These are phyloP conservation scores for Sordaria brevicollis DNA, from an alignment of 495 filamentous ascomycete species.

Conservation along the genomic window DNA sequence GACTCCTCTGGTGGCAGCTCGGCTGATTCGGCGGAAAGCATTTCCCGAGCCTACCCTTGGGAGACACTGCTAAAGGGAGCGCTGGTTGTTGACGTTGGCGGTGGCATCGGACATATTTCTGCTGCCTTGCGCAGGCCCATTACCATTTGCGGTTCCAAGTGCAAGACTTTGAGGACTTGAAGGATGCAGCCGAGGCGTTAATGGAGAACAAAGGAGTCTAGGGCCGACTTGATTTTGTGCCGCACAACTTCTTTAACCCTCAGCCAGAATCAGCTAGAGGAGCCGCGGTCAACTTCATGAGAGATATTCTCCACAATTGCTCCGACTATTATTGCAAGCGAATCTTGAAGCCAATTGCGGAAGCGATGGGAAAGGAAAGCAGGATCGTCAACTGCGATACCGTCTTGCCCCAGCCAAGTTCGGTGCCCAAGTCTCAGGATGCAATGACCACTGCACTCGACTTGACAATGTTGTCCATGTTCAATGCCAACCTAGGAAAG, in stretches of 20 bases:
- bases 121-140: slow-evolving; percentile 22
- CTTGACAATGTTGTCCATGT: slow-evolving; percentile 9
- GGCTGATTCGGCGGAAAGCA: slow-evolving; percentile 4
- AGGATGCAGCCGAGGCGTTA: background rate
- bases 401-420: slow-evolving; percentile 18
- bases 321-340: slow-evolving; percentile 21
- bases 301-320: slow-evolving; percentile 36
- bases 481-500: slow-evolving; percentile 11
- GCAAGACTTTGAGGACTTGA: slow-evolving; percentile 21
- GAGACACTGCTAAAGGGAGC: slow-evolving; percentile 9
- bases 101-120: slow-evolving; percentile 32
- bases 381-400: slow-evolving; percentile 26
- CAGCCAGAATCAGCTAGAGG: slow-evolving; percentile 18
- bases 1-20: slow-evolving; percentile 2
- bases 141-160: slow-evolving; percentile 26
- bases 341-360: slow-evolving; percentile 25
- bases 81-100: slow-evolving; percentile 28
- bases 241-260: slow-evolving; percentile 29
- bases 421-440: slow-evolving; percentile 3
- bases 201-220: background rate
- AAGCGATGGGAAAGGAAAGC: slow-evolving; percentile 22
- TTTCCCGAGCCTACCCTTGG: slow-evolving; percentile 10
- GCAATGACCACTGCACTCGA: slow-evolving; percentile 5
- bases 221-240: slow-evolving; percentile 16
- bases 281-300: slow-evolving; percentile 28